Evolutionary conservation across 176 grass and related monocot species (phyloP).

Genomic region (Hyparrhenia diplandra): DNA sequence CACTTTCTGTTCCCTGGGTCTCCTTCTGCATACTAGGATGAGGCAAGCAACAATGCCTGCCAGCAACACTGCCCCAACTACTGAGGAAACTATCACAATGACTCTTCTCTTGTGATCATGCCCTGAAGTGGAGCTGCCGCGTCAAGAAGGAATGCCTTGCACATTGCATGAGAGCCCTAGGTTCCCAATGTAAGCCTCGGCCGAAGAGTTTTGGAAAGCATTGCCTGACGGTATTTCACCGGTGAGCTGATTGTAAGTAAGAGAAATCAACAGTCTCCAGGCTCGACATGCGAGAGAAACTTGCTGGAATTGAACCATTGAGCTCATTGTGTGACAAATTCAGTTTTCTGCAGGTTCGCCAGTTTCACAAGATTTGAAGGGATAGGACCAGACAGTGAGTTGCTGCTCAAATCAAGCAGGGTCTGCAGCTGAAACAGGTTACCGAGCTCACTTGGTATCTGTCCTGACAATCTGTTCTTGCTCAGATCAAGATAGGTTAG

Average conservation of each 20-base stretch:
- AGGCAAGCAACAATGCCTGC: constrained; percentile 22
- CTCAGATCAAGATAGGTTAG: constrained; percentile 66
- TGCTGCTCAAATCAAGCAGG: constrained; percentile 89
- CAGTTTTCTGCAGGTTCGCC: constrained; percentile 43
- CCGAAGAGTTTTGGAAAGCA: constrained; percentile 44
- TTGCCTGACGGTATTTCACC: constrained; percentile 58
- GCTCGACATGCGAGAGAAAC: constrained; percentile 61
- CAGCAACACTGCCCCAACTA: constrained; percentile 52
- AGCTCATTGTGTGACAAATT: constrained; percentile 82
- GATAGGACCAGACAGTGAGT: constrained; percentile 57
- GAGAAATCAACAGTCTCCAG: constrained; percentile 85
- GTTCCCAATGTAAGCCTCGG: constrained; percentile 55
- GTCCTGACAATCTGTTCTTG: constrained; percentile 63
- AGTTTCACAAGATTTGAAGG: constrained; percentile 61
- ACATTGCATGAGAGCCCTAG: constrained; percentile 67
- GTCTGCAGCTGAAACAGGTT: constrained; percentile 59
- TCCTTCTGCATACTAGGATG: constrained; percentile 50
- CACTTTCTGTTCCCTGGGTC: constrained; percentile 36
- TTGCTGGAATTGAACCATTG: constrained; percentile 50
- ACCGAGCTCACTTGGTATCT: constrained; percentile 66
- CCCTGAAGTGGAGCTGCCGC: constrained; percentile 22
- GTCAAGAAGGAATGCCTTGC: constrained; percentile 51
- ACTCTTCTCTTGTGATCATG: constrained; percentile 62
- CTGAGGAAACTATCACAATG: constrained; percentile 53
- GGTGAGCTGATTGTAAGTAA: constrained; percentile 66